Percentiles rank a stretch among this genome's conserved stretches.
These are phyloP conservation scores for Phytomonas sp. DNA, from an alignment of 208 protist species.

Conservation along the genomic window DNA sequence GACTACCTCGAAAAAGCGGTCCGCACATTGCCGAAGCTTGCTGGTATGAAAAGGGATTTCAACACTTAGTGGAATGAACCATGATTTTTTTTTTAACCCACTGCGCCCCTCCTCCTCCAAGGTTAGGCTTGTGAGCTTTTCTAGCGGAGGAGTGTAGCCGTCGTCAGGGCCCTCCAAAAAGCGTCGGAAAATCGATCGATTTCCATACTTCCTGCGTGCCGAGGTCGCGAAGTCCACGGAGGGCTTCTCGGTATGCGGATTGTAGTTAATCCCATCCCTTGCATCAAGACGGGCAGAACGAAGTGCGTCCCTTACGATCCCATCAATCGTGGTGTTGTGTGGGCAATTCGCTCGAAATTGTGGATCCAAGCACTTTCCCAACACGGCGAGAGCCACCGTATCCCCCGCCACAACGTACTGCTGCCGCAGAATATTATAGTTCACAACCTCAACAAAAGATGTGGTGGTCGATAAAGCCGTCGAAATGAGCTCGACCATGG, in stretches of 20 bases:
- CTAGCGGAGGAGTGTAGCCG: conserved; percentile 62
- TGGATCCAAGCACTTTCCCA: conserved; percentile 84
- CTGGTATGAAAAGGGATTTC: conserved; percentile 83
- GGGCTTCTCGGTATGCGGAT: conserved; percentile 25
- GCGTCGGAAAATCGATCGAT: conserved; percentile 43
- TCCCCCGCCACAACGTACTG: conserved; percentile 86
- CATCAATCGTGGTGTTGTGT: conserved; percentile 17
- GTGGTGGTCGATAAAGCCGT: conserved; percentile 52
- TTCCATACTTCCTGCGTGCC: conserved; percentile 51
- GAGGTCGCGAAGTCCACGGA: conserved; percentile 62
- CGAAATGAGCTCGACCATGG: conserved; percentile 71
- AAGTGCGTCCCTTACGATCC: conserved; percentile 38
- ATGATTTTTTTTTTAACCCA: conserved; percentile 84
- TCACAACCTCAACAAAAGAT: conserved; percentile 77
- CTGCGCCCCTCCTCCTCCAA: conserved; percentile 77
- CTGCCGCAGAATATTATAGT: conserved; percentile 66
- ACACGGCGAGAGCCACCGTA: conserved; percentile 43
- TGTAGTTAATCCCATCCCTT: conserved; percentile 48
- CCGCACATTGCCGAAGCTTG: conserved; percentile 40
- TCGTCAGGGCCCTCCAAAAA: conserved; percentile 82
- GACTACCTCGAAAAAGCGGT: conserved; percentile 67
- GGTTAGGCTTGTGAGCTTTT: conserved; percentile 70
- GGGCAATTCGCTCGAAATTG: conserved; percentile 71
- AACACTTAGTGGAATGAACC: conserved; percentile 78
- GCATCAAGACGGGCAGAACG: conserved; percentile 44